A percentile compares a stretch with the other conserved stretches of the same genome.
Conservation (phyloP, 306 rosid genomes). For the Oxytropis ochrocephala region DNA sequence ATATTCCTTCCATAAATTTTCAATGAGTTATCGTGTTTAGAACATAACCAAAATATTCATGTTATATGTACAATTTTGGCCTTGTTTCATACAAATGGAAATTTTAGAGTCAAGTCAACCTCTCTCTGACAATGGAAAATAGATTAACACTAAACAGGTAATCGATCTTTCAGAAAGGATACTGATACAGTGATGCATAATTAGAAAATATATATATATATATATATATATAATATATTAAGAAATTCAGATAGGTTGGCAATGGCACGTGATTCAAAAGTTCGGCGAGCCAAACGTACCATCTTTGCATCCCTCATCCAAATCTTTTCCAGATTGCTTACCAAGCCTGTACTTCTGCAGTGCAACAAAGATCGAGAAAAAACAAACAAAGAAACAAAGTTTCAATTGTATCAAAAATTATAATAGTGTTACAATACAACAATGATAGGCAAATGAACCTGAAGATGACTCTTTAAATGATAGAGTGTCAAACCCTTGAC, state of each 20-base stretch:
- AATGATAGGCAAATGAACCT: slow-evolving; percentile 36
- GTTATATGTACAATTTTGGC: slow-evolving; percentile 3
- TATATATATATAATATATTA: too few relatives aligned
- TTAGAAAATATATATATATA: neutral
- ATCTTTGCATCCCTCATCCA: slow-evolving; percentile 71
- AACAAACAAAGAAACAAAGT: neutral
- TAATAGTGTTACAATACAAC: neutral
- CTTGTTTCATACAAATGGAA: neutral
- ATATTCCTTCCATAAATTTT: slow-evolving; percentile 39
- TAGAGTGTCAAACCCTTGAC: slow-evolving; percentile 96
- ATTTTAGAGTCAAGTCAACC: neutral
- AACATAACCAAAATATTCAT: neutral
- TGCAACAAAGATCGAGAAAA: slow-evolving; percentile 1
- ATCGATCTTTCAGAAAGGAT: neutral
- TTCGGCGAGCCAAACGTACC: slow-evolving; percentile 41
- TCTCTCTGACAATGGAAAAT: neutral
- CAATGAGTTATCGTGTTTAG: slow-evolving; percentile 25
- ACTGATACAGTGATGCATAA: neutral
- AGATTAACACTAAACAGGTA: neutral
- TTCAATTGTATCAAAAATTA: neutral
- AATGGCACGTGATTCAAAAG: slow-evolving; percentile 9
- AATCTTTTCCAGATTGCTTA: slow-evolving; percentile 90
- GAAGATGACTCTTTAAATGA: slow-evolving; percentile 96
- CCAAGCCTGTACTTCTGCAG: slow-evolving; percentile 94
- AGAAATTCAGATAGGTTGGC: neutral